Evolutionary conservation across 1,284 basidiomycete species (phyloP).

Genomic region (Puccinia brachypodii): DNA sequence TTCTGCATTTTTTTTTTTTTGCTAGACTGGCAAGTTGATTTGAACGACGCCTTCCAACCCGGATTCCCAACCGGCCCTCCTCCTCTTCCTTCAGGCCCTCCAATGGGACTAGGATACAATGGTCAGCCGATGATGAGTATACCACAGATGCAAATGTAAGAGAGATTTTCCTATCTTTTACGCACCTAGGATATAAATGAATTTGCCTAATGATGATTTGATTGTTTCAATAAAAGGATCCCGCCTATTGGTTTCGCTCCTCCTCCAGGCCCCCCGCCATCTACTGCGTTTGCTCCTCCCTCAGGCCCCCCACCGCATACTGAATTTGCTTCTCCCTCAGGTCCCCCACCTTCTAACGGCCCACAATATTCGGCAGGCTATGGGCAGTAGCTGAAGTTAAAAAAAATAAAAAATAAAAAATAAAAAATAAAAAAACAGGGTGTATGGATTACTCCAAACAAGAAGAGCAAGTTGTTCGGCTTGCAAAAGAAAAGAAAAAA

Average conservation of each 20-base stretch:
- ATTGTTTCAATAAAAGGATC: not conserved
- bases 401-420: too few species aligned
- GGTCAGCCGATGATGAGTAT: not conserved
- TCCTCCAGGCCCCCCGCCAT: not conserved
- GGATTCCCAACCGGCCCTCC: not conserved
- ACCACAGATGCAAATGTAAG: slow-evolving; percentile 22
- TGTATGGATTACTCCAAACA: too few species aligned
- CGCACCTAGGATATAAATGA: too few species aligned
- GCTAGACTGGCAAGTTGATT: slow-evolving; percentile 30
- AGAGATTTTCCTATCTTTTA: not conserved
- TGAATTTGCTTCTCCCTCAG: not conserved
- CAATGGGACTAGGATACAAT: too few species aligned
- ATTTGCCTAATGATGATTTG: too few species aligned
- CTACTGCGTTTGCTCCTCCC: not conserved
- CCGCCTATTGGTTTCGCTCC: not conserved
- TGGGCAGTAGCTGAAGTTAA: too few species aligned
- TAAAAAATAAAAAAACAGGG: too few species aligned
- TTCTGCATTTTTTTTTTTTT: not conserved
- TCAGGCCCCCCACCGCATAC: not conserved
- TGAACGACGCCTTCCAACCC: slow-evolving; percentile 21
- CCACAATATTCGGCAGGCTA: not conserved
- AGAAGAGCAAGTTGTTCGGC: too few species aligned
- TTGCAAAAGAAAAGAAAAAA: too few species aligned
- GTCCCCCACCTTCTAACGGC: not conserved
- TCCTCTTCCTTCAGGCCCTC: not conserved